These are phyloP conservation scores for Spergularia azorica DNA, from an alignment of 179 eudicot species.

Conservation along the genomic window DNA sequence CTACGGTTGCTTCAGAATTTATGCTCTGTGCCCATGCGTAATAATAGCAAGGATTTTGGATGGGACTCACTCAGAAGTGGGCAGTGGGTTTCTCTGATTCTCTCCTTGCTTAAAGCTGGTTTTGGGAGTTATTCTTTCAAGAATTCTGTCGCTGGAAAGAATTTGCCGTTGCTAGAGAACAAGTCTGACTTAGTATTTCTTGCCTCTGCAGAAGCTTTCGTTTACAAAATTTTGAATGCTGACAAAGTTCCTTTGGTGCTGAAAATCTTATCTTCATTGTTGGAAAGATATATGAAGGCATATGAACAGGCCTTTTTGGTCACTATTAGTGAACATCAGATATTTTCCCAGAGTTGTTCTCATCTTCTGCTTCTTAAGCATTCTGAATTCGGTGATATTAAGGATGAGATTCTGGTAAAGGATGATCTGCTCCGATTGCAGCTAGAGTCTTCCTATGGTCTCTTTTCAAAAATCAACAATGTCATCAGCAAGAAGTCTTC, in stretches of 20 bases:
- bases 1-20: constrained; percentile 59
- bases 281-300: constrained; percentile 47
- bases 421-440: constrained; percentile 38
- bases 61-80: constrained; percentile 81
- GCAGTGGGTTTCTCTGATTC: constrained; percentile 74
- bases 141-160: constrained; percentile 40
- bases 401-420: constrained; percentile 54
- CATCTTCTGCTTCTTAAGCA: constrained; percentile 69
- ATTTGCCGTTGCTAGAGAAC: constrained; percentile 39
- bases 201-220: constrained; percentile 52
- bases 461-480: constrained; percentile 51
- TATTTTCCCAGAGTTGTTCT: constrained; percentile 36
- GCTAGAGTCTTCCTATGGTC: constrained; percentile 58
- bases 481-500: constrained; percentile 56
- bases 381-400: constrained; percentile 61
- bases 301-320: constrained; percentile 71
- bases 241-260: constrained; percentile 51
- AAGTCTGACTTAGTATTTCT: constrained; percentile 57
- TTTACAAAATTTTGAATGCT: constrained; percentile 43
- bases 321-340: constrained; percentile 39
- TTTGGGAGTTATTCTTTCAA: constrained; percentile 44
- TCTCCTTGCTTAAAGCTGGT: constrained; percentile 63
- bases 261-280: constrained; percentile 53
- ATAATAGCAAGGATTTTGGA: constrained; percentile 49
- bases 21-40: constrained; percentile 39